These are phyloP conservation scores for Lactifluus pinguis DNA, from an alignment of 768 basidiomycete species.

Conservation along the genomic window DNA sequence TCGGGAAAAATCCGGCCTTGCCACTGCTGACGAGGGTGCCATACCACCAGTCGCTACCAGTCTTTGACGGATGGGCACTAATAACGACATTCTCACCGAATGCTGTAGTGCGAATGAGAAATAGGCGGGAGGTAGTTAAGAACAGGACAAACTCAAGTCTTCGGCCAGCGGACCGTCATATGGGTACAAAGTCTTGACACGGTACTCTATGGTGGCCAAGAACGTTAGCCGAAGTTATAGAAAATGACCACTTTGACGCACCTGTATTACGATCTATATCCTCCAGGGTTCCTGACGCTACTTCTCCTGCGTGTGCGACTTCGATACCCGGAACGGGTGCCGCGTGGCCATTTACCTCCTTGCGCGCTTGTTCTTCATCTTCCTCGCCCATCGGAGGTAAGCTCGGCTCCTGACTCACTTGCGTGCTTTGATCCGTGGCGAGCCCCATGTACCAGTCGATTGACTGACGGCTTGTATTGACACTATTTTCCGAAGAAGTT, in stretches of 20 bases:
- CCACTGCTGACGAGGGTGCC: conserved; percentile 59
- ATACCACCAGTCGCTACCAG: conserved; percentile 89
- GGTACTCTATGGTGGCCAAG: conserved; percentile 41
- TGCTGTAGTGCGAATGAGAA: conserved; percentile 32
- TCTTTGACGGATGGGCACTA: conserved; percentile 76
- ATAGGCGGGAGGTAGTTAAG: conserved; percentile 4
- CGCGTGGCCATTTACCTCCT: conserved; percentile 22
- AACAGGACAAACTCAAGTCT: conserved; percentile 62
- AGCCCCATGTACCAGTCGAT: conserved; percentile 90
- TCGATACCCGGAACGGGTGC: conserved; percentile 46
- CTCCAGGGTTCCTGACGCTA: conserved; percentile 42
- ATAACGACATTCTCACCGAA: conserved; percentile 78
- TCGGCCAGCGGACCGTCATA: conserved; percentile 83
- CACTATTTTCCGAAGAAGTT: conserved; percentile 31
- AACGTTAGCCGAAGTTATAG: conserved; percentile 5
- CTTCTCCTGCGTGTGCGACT: conserved; percentile 36
- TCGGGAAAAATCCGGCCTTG: conserved; percentile 82
- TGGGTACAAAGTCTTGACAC: conserved; percentile 72
- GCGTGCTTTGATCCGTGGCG: conserved; percentile 56
- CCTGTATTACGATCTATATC: conserved; percentile 64
- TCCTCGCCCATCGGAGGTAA: conserved; percentile 52
- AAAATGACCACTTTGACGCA: conserved; percentile 27
- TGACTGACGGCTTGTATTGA: conserved; percentile 42
- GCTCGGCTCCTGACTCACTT: conserved; percentile 26
- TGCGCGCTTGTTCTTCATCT: conserved; percentile 43